phyloP scores from a whole-genome alignment of 768 basidiomycete species.

The Trametes villosa region DNA sequence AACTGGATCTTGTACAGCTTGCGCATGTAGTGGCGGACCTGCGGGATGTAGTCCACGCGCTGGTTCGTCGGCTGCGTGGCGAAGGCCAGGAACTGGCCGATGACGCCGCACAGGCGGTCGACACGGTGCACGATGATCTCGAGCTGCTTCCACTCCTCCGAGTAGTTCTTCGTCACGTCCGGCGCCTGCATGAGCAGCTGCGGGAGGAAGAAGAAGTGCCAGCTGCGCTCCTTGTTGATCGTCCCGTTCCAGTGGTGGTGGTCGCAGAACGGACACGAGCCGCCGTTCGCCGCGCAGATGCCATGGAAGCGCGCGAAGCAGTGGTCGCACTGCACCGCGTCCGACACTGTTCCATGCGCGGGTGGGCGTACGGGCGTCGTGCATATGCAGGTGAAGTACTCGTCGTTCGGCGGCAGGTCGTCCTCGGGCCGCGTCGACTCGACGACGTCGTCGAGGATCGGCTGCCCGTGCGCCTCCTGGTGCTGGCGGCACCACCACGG shows the following conservation, averaged over 20 bases:
- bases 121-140: constrained; percentile 80
- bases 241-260: constrained; percentile 91
- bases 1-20: constrained; percentile 90
- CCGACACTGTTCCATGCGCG: constrained; percentile 71
- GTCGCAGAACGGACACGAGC: constrained; percentile 90
- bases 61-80: constrained; percentile 73
- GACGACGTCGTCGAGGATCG: constrained; percentile 74
- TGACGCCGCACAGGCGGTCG: constrained; percentile 72
- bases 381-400: constrained; percentile 88
- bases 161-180: constrained; percentile 77
- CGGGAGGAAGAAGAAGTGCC: constrained; percentile 83
- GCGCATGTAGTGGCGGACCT: constrained; percentile 89
- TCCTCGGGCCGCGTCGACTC: constrained; percentile 77
- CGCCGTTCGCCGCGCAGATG: constrained; percentile 83
- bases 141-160: constrained; percentile 78
- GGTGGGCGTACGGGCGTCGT: constrained; percentile 76
- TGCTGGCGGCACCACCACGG: constrained; percentile 83
- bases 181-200: constrained; percentile 73
- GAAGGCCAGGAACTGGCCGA: constrained; percentile 80
- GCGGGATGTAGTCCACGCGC: constrained; percentile 74
- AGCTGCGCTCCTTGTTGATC: constrained; percentile 79
- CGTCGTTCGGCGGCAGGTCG: constrained; percentile 76
- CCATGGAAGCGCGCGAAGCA: constrained; percentile 88
- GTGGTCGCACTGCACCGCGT: constrained; percentile 90
- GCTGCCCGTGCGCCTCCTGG: constrained; percentile 61